A percentile compares a stretch with the other conserved stretches of the same genome.
These are phyloP conservation scores for Halenospora varia DNA, from an alignment of 495 filamentous ascomycete genomes.

Conservation along the genomic window DNA sequence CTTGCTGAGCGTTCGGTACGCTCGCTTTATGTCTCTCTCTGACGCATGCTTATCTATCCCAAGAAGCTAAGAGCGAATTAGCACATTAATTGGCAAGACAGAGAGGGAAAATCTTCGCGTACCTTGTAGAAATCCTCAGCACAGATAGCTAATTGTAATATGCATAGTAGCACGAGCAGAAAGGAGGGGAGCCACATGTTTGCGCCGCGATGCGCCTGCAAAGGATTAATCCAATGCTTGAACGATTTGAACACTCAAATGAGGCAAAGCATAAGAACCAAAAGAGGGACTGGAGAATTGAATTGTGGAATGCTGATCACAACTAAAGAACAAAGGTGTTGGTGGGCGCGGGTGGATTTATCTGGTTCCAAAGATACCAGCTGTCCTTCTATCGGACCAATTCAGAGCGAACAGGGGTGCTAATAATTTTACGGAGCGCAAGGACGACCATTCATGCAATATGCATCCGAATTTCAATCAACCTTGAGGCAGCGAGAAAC, in stretches of 20 bases:
- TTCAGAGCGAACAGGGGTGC: neutral
- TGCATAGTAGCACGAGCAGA: constrained; percentile 35
- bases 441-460: neutral
- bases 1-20: constrained; percentile 88
- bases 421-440: neutral
- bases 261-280: constrained; percentile 11
- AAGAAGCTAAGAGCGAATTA: constrained; percentile 51
- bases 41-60: constrained; percentile 76
- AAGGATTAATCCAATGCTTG: constrained; percentile 3
- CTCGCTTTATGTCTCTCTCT: constrained; percentile 92
- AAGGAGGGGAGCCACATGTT: constrained; percentile 24
- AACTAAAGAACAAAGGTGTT: neutral
- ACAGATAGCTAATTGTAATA: constrained; percentile 41
- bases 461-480: neutral
- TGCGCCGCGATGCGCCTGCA: constrained; percentile 20
- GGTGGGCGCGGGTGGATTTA: neutral
- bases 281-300: constrained; percentile 19
- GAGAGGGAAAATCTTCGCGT: neutral
- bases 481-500: neutral
- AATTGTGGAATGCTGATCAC: neutral
- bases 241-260: constrained; percentile 4
- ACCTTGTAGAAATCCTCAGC: constrained; percentile 89
- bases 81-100: neutral
- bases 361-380: constrained; percentile 18
- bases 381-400: constrained; percentile 9